A percentile compares a stretch with the other conserved stretches of the same genome.
Evolutionary conservation across 2,329 filamentous ascomycete species (phyloP).

Genomic region (Malbranchea zuffiana): DNA sequence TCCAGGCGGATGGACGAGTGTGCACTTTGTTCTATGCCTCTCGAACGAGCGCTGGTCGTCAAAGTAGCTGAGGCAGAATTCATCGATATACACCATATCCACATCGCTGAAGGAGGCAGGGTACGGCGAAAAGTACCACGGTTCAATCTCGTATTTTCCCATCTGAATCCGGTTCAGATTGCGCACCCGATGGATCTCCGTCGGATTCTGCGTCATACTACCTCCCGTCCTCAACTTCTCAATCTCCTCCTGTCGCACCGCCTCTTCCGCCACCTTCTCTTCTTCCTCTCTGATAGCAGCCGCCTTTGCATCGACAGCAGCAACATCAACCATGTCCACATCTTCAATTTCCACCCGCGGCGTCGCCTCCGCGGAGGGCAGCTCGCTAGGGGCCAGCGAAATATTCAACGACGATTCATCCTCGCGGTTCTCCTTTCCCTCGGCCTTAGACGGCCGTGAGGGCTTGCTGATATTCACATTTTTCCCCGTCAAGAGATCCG

Average conservation of each 20-base stretch:
- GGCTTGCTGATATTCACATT: conserved; percentile 38
- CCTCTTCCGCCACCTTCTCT: conserved; percentile 29
- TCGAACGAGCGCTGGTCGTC: conserved; percentile 70
- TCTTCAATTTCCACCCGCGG: conserved; percentile 27
- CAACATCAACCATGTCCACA: conserved; percentile 36
- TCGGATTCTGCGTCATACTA: conserved; percentile 98
- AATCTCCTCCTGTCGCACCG: conserved; percentile 74
- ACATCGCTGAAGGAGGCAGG: conserved; percentile 78
- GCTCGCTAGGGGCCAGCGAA: conserved; percentile 26
- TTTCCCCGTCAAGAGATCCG: conserved; percentile 40
- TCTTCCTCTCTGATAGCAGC: conserved; percentile 29
- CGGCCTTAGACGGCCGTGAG: conserved; percentile 44
- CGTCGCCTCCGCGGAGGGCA: conserved; percentile 30
- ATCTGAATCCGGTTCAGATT: conserved; percentile 94
- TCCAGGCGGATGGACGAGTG: conserved; percentile 79
- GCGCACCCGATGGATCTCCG: conserved; percentile 88
- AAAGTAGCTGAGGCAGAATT: conserved; percentile 91
- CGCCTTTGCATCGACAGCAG: conserved; percentile 24
- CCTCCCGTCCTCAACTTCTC: conserved; percentile 90
- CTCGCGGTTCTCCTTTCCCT: conserved; percentile 51
- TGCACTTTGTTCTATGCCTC: conserved; percentile 82
- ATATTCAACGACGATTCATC: conserved; percentile 29
- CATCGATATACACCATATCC: conserved; percentile 91
- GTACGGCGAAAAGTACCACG: conserved; percentile 98
- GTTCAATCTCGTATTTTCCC: conserved; percentile 80